Evolutionary conservation across 441 rosid species (phyloP).

Genomic region (Erodium texanum): DNA sequence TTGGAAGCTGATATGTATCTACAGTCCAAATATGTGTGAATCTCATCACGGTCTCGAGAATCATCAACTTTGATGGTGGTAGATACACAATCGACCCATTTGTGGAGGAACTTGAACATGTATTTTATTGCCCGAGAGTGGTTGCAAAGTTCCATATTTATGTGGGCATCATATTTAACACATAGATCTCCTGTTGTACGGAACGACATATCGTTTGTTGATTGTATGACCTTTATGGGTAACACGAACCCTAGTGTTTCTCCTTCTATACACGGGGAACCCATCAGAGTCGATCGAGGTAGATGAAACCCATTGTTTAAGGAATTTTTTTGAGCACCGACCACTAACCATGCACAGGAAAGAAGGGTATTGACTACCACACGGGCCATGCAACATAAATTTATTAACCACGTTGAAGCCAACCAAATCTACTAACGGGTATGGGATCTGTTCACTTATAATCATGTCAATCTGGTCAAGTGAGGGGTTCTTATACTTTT

Average conservation of each 20-base stretch:
- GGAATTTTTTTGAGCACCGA: background rate
- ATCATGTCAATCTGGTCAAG: background rate
- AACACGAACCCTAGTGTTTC: background rate
- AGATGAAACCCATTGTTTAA: background rate
- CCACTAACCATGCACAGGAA: conserved; percentile 7
- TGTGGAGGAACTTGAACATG: conserved; percentile 19
- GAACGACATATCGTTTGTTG: conserved; percentile 14
- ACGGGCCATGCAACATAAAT: conserved; percentile 20
- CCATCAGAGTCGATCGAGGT: conserved; percentile 7
- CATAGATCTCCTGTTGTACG: conserved; percentile 10
- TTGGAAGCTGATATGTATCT: conserved; percentile 9
- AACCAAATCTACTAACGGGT: background rate
- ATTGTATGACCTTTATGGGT: background rate
- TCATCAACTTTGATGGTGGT: too few relatives aligned
- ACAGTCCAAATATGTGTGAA: conserved; percentile 8
- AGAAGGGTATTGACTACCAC: background rate
- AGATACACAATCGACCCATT: conserved; percentile 11
- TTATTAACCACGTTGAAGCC: background rate
- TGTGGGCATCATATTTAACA: conserved; percentile 6
- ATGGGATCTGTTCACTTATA: conserved; percentile 4
- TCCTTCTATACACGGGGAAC: background rate
- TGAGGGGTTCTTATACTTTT: background rate
- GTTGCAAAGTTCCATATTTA: conserved; percentile 9
- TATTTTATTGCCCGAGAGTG: conserved; percentile 7
- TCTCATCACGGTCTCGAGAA: background rate